Evolutionary conservation across 352 stramenopile genomes (phyloP).

Genomic region (Pythium vanterpoolii): DNA sequence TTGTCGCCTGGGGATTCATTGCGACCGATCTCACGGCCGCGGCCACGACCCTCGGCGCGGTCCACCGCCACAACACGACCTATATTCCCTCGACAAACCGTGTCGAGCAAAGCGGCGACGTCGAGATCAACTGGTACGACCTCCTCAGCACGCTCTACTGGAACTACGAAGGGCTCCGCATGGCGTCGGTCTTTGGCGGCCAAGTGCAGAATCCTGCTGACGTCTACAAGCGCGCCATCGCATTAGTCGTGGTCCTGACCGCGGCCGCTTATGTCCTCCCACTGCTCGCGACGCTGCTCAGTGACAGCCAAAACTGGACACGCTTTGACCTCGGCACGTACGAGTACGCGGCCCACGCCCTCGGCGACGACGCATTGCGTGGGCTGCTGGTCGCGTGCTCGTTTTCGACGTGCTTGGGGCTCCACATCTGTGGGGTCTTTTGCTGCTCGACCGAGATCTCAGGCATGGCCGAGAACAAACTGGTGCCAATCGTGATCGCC

Average conservation of each 20-base stretch:
- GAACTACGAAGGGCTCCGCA: slow-evolving; percentile 90
- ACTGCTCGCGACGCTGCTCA: slow-evolving; percentile 62
- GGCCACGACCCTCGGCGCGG: background rate
- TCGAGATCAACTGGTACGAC: slow-evolving; percentile 47
- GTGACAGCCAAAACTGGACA: slow-evolving; percentile 11
- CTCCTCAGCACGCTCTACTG: slow-evolving; percentile 91
- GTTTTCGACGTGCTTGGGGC: slow-evolving; percentile 74
- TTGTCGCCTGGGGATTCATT: slow-evolving; percentile 20
- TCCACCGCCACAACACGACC: slow-evolving; percentile 7
- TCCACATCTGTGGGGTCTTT: slow-evolving; percentile 87
- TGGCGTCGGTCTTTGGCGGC: slow-evolving; percentile 67
- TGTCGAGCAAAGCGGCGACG: slow-evolving; percentile 1
- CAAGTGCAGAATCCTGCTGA: slow-evolving; percentile 68
- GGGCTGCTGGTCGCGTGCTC: slow-evolving; percentile 70
- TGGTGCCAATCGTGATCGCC: slow-evolving; percentile 73
- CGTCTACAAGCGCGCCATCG: slow-evolving; percentile 69
- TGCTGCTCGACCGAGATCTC: slow-evolving; percentile 79
- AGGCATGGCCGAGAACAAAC: slow-evolving; percentile 66
- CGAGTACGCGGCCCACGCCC: background rate
- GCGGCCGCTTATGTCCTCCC: slow-evolving; percentile 72
- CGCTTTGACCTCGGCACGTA: slow-evolving; percentile 12
- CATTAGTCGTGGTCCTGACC: slow-evolving; percentile 61
- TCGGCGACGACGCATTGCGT: slow-evolving; percentile 9
- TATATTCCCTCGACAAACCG: background rate
- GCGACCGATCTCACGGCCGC: background rate